Percentiles rank a stretch among this genome's conserved stretches.
phyloP scores from a whole-genome alignment of 202 grass and related monocot genomes.

The Digitaria exilis region DNA sequence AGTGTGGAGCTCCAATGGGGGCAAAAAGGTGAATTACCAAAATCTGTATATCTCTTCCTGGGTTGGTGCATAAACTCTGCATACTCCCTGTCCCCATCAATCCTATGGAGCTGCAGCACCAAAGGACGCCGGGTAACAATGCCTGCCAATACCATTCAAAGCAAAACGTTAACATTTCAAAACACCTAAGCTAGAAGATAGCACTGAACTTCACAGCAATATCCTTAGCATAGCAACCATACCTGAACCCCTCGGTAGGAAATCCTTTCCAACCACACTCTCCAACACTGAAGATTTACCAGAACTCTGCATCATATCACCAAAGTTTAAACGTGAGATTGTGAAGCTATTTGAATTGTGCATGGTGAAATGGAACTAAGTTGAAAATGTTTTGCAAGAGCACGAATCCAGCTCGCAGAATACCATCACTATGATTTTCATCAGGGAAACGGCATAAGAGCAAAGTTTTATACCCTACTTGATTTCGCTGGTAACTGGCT shows the following conservation, averaged over 20 bases:
- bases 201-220: background rate
- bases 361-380: background rate
- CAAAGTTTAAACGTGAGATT: slow-evolving; percentile 33
- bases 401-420: background rate
- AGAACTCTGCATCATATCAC: slow-evolving; percentile 62
- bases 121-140: slow-evolving; percentile 93
- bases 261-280: slow-evolving; percentile 96
- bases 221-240: slow-evolving; percentile 13
- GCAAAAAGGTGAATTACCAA: slow-evolving; percentile 55
- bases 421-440: background rate
- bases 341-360: background rate
- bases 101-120: slow-evolving; percentile 85
- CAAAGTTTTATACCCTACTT: background rate
- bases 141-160: slow-evolving; percentile 52
- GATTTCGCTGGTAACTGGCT: slow-evolving; percentile 18
- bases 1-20: background rate
- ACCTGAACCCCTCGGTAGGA: slow-evolving; percentile 94
- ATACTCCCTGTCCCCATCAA: slow-evolving; percentile 84
- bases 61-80: slow-evolving; percentile 94
- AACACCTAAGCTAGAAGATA: slow-evolving; percentile 7
- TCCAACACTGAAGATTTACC: slow-evolving; percentile 97
- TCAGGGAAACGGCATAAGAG: background rate
- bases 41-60: slow-evolving; percentile 88
- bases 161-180: background rate
- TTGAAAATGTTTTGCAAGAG: background rate